These are phyloP conservation scores for Hypoxylon sp. DNA, from an alignment of 2,329 filamentous ascomycete species.

Conservation along the genomic window DNA sequence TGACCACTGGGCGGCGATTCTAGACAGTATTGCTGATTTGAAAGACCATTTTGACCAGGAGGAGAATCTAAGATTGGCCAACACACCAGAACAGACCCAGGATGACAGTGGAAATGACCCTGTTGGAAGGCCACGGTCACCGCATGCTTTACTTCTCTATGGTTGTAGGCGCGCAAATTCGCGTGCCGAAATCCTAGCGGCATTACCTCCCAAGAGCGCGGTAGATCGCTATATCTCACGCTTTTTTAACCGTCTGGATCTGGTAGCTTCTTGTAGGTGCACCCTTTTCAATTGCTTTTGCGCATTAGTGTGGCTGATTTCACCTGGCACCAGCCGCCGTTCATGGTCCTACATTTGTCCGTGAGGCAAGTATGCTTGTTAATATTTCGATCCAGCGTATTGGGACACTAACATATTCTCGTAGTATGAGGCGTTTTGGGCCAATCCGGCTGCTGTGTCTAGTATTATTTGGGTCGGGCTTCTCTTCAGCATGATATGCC, in stretches of 20 bases:
- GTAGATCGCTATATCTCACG: constrained; percentile 22
- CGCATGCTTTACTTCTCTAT: constrained; percentile 16
- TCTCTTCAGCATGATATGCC: constrained; percentile 24
- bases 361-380: constrained; percentile 18
- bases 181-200: constrained; percentile 14
- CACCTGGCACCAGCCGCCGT: constrained; percentile 1
- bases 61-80: constrained; percentile 11
- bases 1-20: constrained; percentile 17
- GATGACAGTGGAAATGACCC: constrained; percentile 9
- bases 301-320: background rate
- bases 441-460: constrained; percentile 10
- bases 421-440: constrained; percentile 20
- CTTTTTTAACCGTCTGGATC: constrained; percentile 16
- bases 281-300: background rate
- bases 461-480: constrained; percentile 18
- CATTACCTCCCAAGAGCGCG: constrained; percentile 11
- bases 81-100: constrained; percentile 13
- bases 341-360: constrained; percentile 18
- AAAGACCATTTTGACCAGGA: constrained; percentile 20
- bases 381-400: background rate
- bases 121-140: constrained; percentile 12
- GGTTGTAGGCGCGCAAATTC: constrained; percentile 8
- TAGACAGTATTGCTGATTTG: constrained; percentile 20
- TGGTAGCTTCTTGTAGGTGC: constrained; percentile 17
- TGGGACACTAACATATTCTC: constrained; percentile 1